Base-by-base conservation (phyloP, 2,329 filamentous ascomycete genomes). In the Aureobasidium melanogenum region DNA sequence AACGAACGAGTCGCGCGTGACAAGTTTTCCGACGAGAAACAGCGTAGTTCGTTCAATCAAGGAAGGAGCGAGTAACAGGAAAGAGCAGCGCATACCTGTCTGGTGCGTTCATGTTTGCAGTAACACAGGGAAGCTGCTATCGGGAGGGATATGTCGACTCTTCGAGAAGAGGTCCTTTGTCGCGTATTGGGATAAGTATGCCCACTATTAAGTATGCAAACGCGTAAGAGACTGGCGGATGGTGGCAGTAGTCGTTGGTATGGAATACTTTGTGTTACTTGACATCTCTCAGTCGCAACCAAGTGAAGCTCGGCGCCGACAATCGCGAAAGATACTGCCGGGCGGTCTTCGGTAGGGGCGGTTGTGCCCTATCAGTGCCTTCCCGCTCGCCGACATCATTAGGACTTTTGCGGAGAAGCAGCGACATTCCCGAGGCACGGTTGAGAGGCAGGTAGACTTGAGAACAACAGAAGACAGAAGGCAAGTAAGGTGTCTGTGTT, bases 101-200 rank as follows among this genome's bases (percentile, higher is more conserved):
- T 67, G 78, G 78, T 19, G 78, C 78, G 71, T 83, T 83, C 81
- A 83, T 83, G 57, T 67, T 68, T 58, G 46, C 47, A 32, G 47
- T 60, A 22, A 15, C 43, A 50, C 47, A 28, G 19, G 28, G 26
- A 36, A 58, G 30, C 30, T 46, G 43, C 54, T 58, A 43, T 32
- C 38, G 28, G 39, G 52, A 44, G 17, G 36, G 19, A 24, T 56
- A 44, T 56, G 39, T 34, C 39, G 52, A 36, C 30, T 56, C 52
- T 56, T 56, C 52, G n/a, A 56, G 39, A 56, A 44, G 51, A 19
- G 19, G 10, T 36, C 5, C 15, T 24, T 36, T 22, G 38, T 56
- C 32, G 38, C 38, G 52, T 32, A 6, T 32, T 5, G 41, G 24
- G 52, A 19, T 54, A 38, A 38, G 7, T 32, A 51, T 36, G 6